Evolutionary conservation across 176 grass and related monocot genomes (phyloP), one percentile per base, ranked within the genome.

Genomic region (Carex myosuroides): DNA sequence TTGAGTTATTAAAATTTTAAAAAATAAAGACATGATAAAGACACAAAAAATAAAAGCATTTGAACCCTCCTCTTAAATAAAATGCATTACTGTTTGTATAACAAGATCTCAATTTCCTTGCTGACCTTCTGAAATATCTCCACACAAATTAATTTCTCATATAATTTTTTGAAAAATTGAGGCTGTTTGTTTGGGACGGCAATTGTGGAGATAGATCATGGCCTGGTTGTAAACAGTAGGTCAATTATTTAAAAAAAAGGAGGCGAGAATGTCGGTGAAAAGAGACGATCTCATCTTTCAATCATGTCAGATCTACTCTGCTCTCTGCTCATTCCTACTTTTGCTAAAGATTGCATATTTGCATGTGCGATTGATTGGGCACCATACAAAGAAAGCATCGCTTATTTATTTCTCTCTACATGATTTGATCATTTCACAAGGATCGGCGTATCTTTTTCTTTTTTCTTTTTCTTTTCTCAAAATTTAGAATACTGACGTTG

Each of bases 291-390:
- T 37, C 0, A 50, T 17, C 6, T 71, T 18, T 71, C 10, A 72
- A 44, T 71, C 44, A 75, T 76, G 48, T 32, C 48, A 76, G 72
- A 55, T 76, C 72, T 76, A 75, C 64, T 68, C 57, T 29, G 2
- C 48, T 77, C 64, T 68, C 57, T 29, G 2, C 48, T 77, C 48
- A 77, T 77, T 77, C 24, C 72, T 33, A 55, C 50, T 32, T 77
- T 77, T 77, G 44, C 9, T 77, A 77, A 54, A 77, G 50, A 75
- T 75, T 75, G 70, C 35, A 70, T 52, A 73, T 50, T 50, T 73
- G 70, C 73, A 77, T 77, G 73, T 77, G 73, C 50, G 11, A 73
- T 73, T 52, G 11, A 73, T 73, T 52, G n/a, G 16, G 39, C 33
- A 68, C 64, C 39, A 72, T 46, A 72, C 17, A 26, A 1, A 26